Evolutionary conservation across 768 basidiomycete genomes (phyloP).

Genomic region (Suillus hirtellus): DNA sequence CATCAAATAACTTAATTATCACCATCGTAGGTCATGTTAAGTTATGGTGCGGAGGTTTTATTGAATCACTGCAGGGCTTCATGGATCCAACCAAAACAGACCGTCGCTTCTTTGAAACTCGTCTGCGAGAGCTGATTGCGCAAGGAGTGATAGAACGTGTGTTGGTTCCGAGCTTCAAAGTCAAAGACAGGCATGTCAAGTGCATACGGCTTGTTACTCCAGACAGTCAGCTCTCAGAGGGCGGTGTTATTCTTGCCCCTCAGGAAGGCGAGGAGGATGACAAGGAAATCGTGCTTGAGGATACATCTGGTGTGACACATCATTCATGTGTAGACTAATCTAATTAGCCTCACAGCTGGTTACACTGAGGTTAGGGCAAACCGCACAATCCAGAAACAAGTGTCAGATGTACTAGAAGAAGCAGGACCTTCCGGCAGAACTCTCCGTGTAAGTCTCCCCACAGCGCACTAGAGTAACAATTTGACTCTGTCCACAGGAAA

Average conservation of each 20-base stretch:
- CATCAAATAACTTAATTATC: slow-evolving; percentile 73
- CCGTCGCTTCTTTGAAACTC: slow-evolving; percentile 78
- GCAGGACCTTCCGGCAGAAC: slow-evolving; percentile 72
- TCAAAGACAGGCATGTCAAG: slow-evolving; percentile 48
- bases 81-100: slow-evolving; percentile 71
- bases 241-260: slow-evolving; percentile 32
- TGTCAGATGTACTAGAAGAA: slow-evolving; percentile 70
- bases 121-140: slow-evolving; percentile 71
- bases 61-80: slow-evolving; percentile 58
- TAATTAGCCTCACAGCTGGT: slow-evolving; percentile 24
- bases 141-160: slow-evolving; percentile 77
- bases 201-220: slow-evolving; percentile 65
- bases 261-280: slow-evolving; percentile 45
- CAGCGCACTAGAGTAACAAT: not conserved
- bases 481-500: slow-evolving; percentile 47
- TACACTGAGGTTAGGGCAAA: slow-evolving; percentile 54
- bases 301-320: slow-evolving; percentile 31
- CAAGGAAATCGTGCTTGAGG: slow-evolving; percentile 33
- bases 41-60: slow-evolving; percentile 2
- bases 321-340: not conserved
- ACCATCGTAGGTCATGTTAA: slow-evolving; percentile 56
- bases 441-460: slow-evolving; percentile 50
- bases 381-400: slow-evolving; percentile 75
- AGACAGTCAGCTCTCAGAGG: slow-evolving; percentile 37
- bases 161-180: slow-evolving; percentile 59